phyloP scores from a whole-genome alignment of 2,329 filamentous ascomycete species.

The Pezicula radicicola region DNA sequence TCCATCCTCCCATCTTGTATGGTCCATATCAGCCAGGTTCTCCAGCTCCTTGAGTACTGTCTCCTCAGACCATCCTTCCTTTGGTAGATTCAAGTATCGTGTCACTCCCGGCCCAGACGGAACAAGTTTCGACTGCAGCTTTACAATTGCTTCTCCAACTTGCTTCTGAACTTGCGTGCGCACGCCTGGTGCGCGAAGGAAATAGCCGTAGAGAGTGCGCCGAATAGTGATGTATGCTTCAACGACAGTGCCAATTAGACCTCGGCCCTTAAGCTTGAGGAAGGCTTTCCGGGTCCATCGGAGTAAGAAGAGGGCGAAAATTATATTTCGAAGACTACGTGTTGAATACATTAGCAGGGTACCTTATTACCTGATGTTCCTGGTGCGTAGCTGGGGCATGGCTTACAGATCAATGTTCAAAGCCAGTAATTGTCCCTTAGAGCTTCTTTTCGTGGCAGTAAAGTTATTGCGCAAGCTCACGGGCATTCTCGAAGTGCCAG shows the following conservation, averaged over 20 bases:
- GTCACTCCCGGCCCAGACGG: conserved; percentile 67
- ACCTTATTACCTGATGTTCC: not conserved
- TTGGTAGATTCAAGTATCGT: conserved; percentile 73
- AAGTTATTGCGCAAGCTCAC: conserved; percentile 68
- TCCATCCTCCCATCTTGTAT: conserved; percentile 96
- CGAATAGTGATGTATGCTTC: conserved; percentile 72
- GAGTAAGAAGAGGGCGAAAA: conserved; percentile 86
- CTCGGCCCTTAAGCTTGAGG: conserved; percentile 85
- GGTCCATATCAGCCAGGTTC: conserved; percentile 79
- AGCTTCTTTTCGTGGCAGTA: conserved; percentile 55
- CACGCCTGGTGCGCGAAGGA: conserved; percentile 83
- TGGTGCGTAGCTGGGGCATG: not conserved
- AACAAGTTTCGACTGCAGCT: conserved; percentile 81
- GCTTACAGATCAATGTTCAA: conserved; percentile 69
- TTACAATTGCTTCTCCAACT: conserved; percentile 73
- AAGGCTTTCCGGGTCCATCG: conserved; percentile 78
- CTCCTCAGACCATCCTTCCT: conserved; percentile 79
- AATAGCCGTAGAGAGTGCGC: conserved; percentile 76
- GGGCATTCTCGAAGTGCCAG: conserved; percentile 67
- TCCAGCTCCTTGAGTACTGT: conserved; percentile 77
- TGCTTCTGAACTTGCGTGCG: conserved; percentile 82
- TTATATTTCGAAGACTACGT: conserved; percentile 74
- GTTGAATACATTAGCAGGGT: not conserved
- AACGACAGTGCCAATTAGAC: conserved; percentile 73
- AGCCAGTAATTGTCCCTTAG: conserved; percentile 53